phyloP scores from a whole-genome alignment of 495 filamentous ascomycete species.

The Neurospora cerealis region DNA sequence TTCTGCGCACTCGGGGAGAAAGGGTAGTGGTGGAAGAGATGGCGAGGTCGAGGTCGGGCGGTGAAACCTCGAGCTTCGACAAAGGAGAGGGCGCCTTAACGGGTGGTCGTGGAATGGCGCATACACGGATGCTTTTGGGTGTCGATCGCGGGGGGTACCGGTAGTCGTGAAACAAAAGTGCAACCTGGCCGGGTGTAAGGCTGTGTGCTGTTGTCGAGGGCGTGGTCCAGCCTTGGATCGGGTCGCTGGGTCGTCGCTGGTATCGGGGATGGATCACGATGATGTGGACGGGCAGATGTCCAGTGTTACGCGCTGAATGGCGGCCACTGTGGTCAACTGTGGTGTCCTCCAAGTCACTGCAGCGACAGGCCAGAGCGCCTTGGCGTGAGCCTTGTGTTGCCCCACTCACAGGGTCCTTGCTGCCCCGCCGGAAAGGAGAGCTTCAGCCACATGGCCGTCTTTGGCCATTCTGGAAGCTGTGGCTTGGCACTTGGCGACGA shows the following conservation, averaged over 20 bases:
- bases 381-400: not conserved
- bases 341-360: not conserved
- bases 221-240: not conserved
- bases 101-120: not conserved
- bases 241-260: not conserved
- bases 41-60: slow-evolving; percentile 5
- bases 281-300: not conserved
- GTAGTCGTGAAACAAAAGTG: not conserved
- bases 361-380: not conserved
- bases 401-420: not conserved
- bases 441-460: slow-evolving; percentile 13
- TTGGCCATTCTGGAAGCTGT: not conserved
- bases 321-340: not conserved
- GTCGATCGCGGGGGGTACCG: not conserved
- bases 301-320: not conserved
- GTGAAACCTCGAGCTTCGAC: slow-evolving; percentile 6
- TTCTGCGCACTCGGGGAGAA: not conserved
- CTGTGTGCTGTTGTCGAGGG: not conserved
- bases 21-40: not conserved
- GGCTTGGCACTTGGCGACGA: not conserved
- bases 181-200: not conserved
- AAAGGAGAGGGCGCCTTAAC: not conserved
- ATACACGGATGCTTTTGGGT: not conserved
- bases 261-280: not conserved
- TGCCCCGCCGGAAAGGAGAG: slow-evolving; percentile 1